A percentile compares a stretch with the other conserved stretches of the same genome.
Evolutionary conservation across 371 early-diverging fungal species (phyloP).

Genomic region (Actinomucor elegans): DNA sequence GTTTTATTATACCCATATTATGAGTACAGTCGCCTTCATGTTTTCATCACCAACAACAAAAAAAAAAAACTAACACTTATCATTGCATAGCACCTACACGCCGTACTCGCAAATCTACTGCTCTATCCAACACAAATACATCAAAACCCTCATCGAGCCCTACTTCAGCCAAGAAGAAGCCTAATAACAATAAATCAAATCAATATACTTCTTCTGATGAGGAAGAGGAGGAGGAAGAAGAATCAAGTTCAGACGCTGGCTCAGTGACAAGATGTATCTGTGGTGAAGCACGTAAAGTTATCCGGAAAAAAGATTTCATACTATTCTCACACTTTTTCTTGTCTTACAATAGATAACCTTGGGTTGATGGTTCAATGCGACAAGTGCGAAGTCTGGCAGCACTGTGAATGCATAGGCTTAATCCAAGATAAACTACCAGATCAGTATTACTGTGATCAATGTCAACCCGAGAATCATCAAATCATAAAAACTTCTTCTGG

Average conservation of each 20-base stretch:
- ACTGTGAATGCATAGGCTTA: constrained; percentile 80
- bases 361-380: constrained; percentile 92
- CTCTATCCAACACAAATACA: not conserved
- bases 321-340: not conserved
- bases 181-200: no score
- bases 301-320: not conserved
- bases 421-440: constrained; percentile 73
- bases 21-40: no score
- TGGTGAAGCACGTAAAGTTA: constrained; percentile 65
- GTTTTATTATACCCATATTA: no score
- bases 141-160: not conserved
- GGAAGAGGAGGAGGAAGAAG: no score
- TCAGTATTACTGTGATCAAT: constrained; percentile 86
- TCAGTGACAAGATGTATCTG: constrained; percentile 86
- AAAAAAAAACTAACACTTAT: no score
- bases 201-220: constrained; percentile 25
- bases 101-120: not conserved
- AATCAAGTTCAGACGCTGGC: constrained; percentile 64
- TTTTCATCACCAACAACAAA: no score
- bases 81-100: not conserved
- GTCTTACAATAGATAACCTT: constrained; percentile 52
- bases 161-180: no score
- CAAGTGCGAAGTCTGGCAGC: constrained; percentile 90
- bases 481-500: constrained; percentile 26
- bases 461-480: constrained; percentile 78